Percentiles rank a stretch among this genome's conserved stretches.
Evolutionary conservation across 768 basidiomycete genomes (phyloP).

Genomic region (Pisolithus orientalis): DNA sequence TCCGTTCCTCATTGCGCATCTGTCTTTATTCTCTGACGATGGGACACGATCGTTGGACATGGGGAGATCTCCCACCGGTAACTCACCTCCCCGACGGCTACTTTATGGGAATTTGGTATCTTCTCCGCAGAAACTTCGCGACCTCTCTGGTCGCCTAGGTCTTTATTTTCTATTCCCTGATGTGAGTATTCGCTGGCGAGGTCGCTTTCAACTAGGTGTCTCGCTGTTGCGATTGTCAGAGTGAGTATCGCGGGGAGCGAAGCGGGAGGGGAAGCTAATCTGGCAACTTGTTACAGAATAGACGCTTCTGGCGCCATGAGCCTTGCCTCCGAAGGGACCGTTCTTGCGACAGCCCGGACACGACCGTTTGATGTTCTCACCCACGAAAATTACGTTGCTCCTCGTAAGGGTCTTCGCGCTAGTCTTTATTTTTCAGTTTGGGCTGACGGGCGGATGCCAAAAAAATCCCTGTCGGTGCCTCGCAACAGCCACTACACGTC

Average conservation of each 20-base stretch:
- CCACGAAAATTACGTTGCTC: conserved; percentile 68
- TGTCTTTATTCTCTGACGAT: conserved; percentile 69
- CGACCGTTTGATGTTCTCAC: conserved; percentile 73
- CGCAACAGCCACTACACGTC: conserved; percentile 38
- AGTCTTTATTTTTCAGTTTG: conserved; percentile 10
- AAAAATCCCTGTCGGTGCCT: conserved; percentile 4
- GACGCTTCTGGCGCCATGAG: conserved; percentile 47
- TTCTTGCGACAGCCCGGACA: conserved; percentile 69
- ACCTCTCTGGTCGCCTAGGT: conserved; percentile 75
- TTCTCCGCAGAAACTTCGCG: conserved; percentile 71
- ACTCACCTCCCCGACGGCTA: conserved; percentile 47
- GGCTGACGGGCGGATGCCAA: conserved; percentile 12
- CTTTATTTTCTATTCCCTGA: conserved; percentile 89
- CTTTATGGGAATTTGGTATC: conserved; percentile 86
- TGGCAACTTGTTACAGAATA: conserved; percentile 28
- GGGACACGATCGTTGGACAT: conserved; percentile 59
- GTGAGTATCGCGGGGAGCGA: conserved; percentile 39
- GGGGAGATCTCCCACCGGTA: conserved; percentile 44
- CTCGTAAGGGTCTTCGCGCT: conserved; percentile 47
- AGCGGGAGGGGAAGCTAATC: conserved; percentile 9
- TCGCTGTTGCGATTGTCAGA: conserved; percentile 68
- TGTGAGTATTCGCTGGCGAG: conserved; percentile 76
- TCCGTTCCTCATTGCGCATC: conserved; percentile 81
- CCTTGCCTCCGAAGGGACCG: conserved; percentile 52
- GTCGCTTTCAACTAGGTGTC: conserved; percentile 69